phyloP scores from a whole-genome alignment of 768 basidiomycete species.

The Kwoniella botswanensis region DNA sequence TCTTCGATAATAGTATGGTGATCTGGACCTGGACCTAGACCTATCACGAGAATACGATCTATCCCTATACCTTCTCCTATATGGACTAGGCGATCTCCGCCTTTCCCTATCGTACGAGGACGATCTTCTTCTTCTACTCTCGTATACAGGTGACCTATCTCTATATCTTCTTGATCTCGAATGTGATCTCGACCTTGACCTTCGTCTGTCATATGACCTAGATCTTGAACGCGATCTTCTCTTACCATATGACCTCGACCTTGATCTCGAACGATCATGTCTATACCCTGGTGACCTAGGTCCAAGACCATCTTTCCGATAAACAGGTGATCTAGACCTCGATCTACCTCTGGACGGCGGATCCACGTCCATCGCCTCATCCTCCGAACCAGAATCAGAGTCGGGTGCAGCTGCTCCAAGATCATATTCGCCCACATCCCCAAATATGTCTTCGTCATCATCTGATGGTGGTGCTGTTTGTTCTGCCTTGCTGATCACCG shows the following conservation, averaged over 20 bases:
- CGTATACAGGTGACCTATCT: constrained; percentile 6
- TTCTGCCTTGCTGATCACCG: background rate
- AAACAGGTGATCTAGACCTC: constrained; percentile 22
- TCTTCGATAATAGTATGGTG: constrained; percentile 6
- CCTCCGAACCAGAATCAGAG: constrained; percentile 63
- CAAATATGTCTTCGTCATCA: constrained; percentile 81
- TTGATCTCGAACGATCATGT: constrained; percentile 19
- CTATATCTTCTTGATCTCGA: constrained; percentile 23
- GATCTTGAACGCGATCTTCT: constrained; percentile 8
- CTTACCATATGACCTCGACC: constrained; percentile 4
- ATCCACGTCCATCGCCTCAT: constrained; percentile 26
- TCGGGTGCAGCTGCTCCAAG: constrained; percentile 68
- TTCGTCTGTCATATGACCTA: constrained; percentile 3
- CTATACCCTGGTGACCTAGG: constrained; percentile 27
- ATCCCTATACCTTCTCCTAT: constrained; percentile 20
- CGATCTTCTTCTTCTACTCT: constrained; percentile 12
- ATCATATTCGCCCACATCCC: constrained; percentile 79
- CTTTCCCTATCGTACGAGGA: constrained; percentile 17
- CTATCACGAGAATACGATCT: constrained; percentile 20
- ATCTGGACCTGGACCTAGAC: constrained; percentile 26
- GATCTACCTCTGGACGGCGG: constrained; percentile 16
- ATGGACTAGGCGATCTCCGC: constrained; percentile 24
- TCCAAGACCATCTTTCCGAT: constrained; percentile 12
- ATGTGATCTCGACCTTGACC: constrained; percentile 8
- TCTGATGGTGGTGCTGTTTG: constrained; percentile 53